phyloP scores from a whole-genome alignment of 768 basidiomycete species.

The Boletus sp. region DNA sequence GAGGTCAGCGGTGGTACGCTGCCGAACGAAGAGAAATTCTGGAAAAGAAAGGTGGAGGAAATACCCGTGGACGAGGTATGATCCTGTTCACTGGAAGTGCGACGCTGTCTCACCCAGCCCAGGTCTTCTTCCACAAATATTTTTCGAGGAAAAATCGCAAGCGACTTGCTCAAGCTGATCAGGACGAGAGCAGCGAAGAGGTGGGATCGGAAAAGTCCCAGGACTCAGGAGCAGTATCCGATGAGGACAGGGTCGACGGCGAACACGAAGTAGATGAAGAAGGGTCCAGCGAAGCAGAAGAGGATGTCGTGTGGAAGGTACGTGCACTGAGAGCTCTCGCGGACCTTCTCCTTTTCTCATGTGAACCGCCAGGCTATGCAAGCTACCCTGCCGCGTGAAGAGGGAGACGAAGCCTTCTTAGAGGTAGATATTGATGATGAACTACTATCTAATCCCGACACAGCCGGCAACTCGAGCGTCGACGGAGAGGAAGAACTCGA shows the following conservation, averaged over 20 bases:
- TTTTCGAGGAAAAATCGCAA: slow-evolving; percentile 70
- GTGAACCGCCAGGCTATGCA: slow-evolving; percentile 70
- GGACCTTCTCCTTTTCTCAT: not conserved
- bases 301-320: slow-evolving; percentile 90
- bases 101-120: not conserved
- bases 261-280: slow-evolving; percentile 40
- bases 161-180: slow-evolving; percentile 45
- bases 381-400: slow-evolving; percentile 69
- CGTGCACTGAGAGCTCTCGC: not conserved
- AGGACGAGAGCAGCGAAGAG: slow-evolving; percentile 28
- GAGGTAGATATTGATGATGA: slow-evolving; percentile 37
- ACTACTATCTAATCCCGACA: slow-evolving; percentile 26
- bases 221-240: slow-evolving; percentile 19
- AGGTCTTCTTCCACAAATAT: slow-evolving; percentile 92
- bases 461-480: slow-evolving; percentile 32
- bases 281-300: slow-evolving; percentile 49
- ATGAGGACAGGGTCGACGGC: slow-evolving; percentile 18
- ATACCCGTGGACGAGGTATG: slow-evolving; percentile 85
- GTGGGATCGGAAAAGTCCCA: slow-evolving; percentile 22
- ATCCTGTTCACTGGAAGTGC: not conserved
- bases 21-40: slow-evolving; percentile 77
- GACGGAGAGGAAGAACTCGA: slow-evolving; percentile 32
- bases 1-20: slow-evolving; percentile 45
- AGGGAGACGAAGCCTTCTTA: slow-evolving; percentile 47
- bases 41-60: slow-evolving; percentile 63